Base-by-base conservation (phyloP, 371 early-diverging fungal species). In the Parasitella parasitica region DNA sequence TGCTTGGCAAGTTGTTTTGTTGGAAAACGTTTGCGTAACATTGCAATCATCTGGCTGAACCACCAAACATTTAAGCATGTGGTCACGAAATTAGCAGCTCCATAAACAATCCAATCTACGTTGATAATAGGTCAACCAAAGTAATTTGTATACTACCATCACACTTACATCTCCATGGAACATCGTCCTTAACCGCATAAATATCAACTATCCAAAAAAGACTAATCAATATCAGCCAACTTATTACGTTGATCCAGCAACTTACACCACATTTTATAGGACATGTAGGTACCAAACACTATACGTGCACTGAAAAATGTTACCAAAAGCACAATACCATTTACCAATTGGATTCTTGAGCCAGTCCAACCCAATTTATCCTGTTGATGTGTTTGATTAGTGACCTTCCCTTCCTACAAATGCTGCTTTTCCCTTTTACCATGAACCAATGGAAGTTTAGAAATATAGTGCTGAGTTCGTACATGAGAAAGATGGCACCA, bases 401-500 rank as follows among this genome's bases (percentile, higher is more conserved):
- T 20, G 6, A 9, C 22, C 2, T 20, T 12, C 12, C 11, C 4
- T 22, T 24, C 20, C 24, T 43, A 7, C 22, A 43, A 20, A 11
- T 41, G 24, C 11, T 16, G 11, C 36, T 43, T 53, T 12, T 26
- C 22, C 15, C 34, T 28, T 24, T 61, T 79, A 82, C 84, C 86
- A 91, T 84, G 73, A 93, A 94, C 95, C 94, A 97, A 81, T 95
- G 90, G 63, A 91, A 81, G 76, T 97, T 96, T 48, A 97, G 84
- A 70, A 96, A 95, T 7, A 93, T 90, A 1, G 96, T 96, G 64
- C 90, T 91, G 34, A 93, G 76, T 74, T 97, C 97, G 73, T 90
- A 95, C 85, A 96, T 84, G 38, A 97, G 83, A 61, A 94, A 94
- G 36, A 88, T 85, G 12, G 92, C 84, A 15, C 94, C 97, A 68